Percentiles rank a stretch among this genome's conserved stretches.
phyloP scores from a whole-genome alignment of 306 rosid species.

The Acacia confusa region DNA sequence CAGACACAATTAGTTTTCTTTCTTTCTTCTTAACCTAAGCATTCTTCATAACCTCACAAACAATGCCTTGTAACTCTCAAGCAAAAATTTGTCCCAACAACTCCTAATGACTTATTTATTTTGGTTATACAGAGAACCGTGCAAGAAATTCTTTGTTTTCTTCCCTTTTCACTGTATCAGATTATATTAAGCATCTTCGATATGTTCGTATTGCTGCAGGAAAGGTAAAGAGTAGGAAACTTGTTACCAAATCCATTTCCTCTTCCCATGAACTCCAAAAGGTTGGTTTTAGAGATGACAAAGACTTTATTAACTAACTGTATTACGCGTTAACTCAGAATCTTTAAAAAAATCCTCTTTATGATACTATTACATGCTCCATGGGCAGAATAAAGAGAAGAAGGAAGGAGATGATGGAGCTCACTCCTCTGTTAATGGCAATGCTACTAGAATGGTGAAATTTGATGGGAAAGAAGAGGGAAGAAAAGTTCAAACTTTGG shows the following conservation, averaged over 20 bases:
- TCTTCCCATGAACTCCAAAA: slow-evolving; percentile 41
- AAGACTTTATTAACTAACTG: neutral
- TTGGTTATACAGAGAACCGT: slow-evolving; percentile 10
- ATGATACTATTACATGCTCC: slow-evolving; percentile 25
- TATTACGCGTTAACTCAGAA: neutral
- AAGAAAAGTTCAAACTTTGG: slow-evolving; percentile 31
- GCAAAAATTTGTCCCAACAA: slow-evolving; percentile 27
- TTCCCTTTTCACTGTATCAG: neutral
- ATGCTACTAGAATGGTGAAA: slow-evolving; percentile 28
- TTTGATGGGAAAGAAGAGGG: slow-evolving; percentile 28
- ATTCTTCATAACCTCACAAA: slow-evolving; percentile 2
- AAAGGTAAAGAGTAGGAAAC: slow-evolving; percentile 65
- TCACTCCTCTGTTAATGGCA: slow-evolving; percentile 22
- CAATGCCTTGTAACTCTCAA: slow-evolving; percentile 9
- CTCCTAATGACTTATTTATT: neutral
- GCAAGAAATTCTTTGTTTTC: slow-evolving; percentile 19
- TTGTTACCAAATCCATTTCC: slow-evolving; percentile 49
- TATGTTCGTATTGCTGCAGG: slow-evolving; percentile 71
- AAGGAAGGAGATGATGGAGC: slow-evolving; percentile 35
- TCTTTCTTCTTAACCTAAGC: slow-evolving; percentile 1
- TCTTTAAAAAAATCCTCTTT: neutral
- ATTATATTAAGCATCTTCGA: slow-evolving; percentile 33
- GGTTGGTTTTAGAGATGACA: slow-evolving; percentile 50
- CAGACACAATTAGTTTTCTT: slow-evolving; percentile 52
- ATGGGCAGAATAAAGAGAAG: slow-evolving; percentile 49